Conservation (phyloP, 176 grass and related monocot genomes). For the Alopecurus myosuroides region DNA sequence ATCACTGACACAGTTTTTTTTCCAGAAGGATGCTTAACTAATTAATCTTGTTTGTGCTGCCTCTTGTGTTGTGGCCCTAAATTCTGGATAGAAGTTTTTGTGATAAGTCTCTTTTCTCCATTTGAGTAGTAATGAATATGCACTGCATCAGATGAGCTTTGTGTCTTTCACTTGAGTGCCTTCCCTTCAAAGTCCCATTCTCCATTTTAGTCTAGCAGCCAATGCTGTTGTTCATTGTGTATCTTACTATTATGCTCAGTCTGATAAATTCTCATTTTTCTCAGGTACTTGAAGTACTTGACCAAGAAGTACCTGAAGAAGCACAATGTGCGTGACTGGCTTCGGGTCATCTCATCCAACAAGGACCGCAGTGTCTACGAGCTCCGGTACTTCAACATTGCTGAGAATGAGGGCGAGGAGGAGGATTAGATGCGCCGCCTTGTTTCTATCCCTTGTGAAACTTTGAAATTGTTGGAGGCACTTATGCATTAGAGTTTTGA, state of each 20-base stretch:
- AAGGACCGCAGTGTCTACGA: slow-evolving; percentile 74
- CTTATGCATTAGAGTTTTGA: slow-evolving; percentile 31
- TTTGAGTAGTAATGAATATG: neutral
- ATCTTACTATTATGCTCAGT: neutral
- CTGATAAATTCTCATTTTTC: neutral
- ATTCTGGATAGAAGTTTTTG: neutral
- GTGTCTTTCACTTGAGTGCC: neutral
- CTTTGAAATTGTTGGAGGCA: neutral
- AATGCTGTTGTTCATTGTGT: neutral
- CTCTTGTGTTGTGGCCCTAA: neutral
- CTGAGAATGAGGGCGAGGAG: slow-evolving; percentile 79
- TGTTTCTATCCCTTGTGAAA: slow-evolving; percentile 13
- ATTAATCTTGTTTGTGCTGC: neutral
- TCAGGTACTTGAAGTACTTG: slow-evolving; percentile 85
- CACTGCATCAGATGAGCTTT: neutral
- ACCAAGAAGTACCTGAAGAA: slow-evolving; percentile 94
- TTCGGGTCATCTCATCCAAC: slow-evolving; percentile 67
- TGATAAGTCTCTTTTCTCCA: neutral
- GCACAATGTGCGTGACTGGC: slow-evolving; percentile 88
- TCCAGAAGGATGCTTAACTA: neutral
- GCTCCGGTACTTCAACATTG: slow-evolving; percentile 87
- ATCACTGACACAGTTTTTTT: neutral
- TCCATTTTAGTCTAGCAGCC: neutral
- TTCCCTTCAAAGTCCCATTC: neutral
- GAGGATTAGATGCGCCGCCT: slow-evolving; percentile 51